Evolutionary conservation across 2,329 filamentous ascomycete genomes (phyloP), one percentile per base, ranked within the genome.

Genomic region (Claviceps maximensis): DNA sequence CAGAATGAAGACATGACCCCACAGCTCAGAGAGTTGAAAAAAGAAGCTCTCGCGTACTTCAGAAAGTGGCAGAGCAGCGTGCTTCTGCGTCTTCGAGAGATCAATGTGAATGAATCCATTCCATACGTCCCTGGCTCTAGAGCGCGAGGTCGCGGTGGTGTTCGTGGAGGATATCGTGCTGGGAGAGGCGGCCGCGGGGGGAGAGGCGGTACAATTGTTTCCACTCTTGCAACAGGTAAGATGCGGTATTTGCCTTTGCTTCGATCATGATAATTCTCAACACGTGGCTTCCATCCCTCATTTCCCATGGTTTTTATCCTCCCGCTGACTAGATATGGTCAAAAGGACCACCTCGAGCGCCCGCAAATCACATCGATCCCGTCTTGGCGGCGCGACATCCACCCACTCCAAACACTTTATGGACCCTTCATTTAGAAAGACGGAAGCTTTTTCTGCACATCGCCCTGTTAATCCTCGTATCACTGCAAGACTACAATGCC

Each of bases 11-110:
- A 64, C 23, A 69, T 73, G 53, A 70, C 67, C 36, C 67, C 71
- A 4, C 68, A 74, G 54, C 74, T 84, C 56, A 70, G 76, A 54
- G 83, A 87, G 60, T 68, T 89, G 60, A 89, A 83, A 70, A 81
- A 78, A 57, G 82, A 85, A 52, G 77, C 83, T 1, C 65, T 94
- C 5, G 70, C 75, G 7, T 82, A 84, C 63, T 95, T 91, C 63
- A 82, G 86, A 54, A 84, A 88, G 58, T 97, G 91, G 91, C 80
- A 87, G 60, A 75, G 80, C 6, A 73, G 74, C 13, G 79, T 95
- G 10, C 71, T 87, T 42, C 76, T 80, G 53, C 79, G 89, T 15
- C 72, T 95, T 25, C 79, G 82, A 19, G 84, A 93, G 38, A 76
- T 89, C 19, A 75, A 77, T 44, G 73, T 79, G 56, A 74, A 71